Evolutionary conservation across 2,329 filamentous ascomycete species (phyloP).

Genomic region (Aschersonia sp.): DNA sequence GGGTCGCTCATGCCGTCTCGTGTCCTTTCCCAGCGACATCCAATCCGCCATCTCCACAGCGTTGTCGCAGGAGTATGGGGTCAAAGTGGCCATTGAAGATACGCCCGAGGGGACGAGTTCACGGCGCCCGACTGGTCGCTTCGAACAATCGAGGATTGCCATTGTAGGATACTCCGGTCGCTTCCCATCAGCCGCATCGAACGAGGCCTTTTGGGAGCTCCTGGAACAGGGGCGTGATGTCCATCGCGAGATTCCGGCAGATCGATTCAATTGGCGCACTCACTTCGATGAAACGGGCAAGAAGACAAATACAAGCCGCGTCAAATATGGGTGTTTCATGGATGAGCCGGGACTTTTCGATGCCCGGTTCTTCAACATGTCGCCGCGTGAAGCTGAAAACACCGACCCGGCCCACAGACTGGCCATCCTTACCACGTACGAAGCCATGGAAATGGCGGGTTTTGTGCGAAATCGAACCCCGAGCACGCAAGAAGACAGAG

Average conservation of each 20-base stretch:
- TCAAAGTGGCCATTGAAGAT: not conserved
- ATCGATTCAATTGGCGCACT: conserved; percentile 52
- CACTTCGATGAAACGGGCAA: conserved; percentile 56
- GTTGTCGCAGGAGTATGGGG: not conserved
- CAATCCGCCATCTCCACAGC: not conserved
- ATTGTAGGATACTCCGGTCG: conserved; percentile 50
- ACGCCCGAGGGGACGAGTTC: not conserved
- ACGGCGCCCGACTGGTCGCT: not conserved
- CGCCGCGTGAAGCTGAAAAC: conserved; percentile 59
- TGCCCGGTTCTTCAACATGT: conserved; percentile 71
- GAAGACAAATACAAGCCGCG: conserved; percentile 52
- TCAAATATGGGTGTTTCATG: conserved; percentile 55
- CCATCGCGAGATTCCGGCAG: conserved; percentile 44
- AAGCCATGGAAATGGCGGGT: conserved; percentile 57
- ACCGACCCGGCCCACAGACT: conserved; percentile 65
- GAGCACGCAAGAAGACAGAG: conserved; percentile 42
- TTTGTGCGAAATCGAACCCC: conserved; percentile 44
- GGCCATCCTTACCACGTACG: conserved; percentile 60
- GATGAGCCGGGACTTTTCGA: conserved; percentile 63
- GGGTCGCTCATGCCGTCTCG: not conserved
- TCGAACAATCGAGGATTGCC: conserved; percentile 31
- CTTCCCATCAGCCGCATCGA: conserved; percentile 20
- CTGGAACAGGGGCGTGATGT: conserved; percentile 37
- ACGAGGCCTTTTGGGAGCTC: conserved; percentile 36
- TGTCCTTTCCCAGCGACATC: not conserved